Conservation (phyloP, 2,329 filamentous ascomycete species). For the Diaporthe sp. region DNA sequence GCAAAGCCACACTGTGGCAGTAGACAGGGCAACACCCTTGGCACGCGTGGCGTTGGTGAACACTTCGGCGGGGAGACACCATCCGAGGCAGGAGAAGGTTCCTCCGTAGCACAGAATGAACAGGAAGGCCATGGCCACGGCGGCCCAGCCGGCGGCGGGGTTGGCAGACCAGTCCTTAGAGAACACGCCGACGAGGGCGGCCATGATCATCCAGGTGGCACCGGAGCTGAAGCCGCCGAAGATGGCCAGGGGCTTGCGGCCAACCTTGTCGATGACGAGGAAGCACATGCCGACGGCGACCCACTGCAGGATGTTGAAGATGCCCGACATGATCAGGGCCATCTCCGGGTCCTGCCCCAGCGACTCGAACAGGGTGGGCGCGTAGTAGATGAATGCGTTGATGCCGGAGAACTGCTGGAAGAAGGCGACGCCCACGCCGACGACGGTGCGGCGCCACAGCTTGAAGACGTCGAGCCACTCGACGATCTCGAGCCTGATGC, state of each 20-base stretch:
- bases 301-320: conserved; percentile 58
- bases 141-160: conserved; percentile 65
- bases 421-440: conserved; percentile 64
- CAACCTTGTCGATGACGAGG: conserved; percentile 59
- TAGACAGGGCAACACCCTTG: conserved; percentile 72
- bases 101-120: conserved; percentile 30
- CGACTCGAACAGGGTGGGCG: conserved; percentile 57
- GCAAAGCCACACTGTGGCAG: conserved; percentile 71
- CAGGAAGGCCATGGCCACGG: conserved; percentile 54
- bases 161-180: conserved; percentile 61
- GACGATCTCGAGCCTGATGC: conserved; percentile 47
- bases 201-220: conserved; percentile 63
- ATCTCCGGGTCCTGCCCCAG: conserved; percentile 28
- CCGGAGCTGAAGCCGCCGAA: conserved; percentile 64
- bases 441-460: conserved; percentile 56
- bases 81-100: conserved; percentile 51
- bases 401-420: conserved; percentile 65
- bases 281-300: conserved; percentile 63
- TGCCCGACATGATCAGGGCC: conserved; percentile 41
- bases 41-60: conserved; percentile 72
- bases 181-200: conserved; percentile 62
- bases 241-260: conserved; percentile 57
- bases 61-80: conserved; percentile 63
- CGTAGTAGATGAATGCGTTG: conserved; percentile 66
- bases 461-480: conserved; percentile 61